phyloP scores from a whole-genome alignment of 768 basidiomycete species.

The Leucogyrophana mollusca region DNA sequence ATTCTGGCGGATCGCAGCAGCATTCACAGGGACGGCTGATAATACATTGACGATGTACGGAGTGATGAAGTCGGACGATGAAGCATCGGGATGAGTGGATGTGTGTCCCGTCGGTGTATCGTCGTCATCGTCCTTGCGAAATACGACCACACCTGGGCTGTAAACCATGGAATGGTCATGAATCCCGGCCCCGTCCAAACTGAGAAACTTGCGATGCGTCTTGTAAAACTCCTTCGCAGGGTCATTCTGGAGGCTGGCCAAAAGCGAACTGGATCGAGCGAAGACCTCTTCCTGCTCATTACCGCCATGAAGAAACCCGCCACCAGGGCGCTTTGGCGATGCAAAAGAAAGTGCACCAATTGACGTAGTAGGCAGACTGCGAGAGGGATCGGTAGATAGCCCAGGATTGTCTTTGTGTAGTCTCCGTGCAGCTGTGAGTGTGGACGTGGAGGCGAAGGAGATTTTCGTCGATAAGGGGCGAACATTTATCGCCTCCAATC shows the following conservation, averaged over 20 bases:
- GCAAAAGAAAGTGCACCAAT: conserved; percentile 43
- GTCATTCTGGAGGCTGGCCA: conserved; percentile 34
- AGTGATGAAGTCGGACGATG: conserved; percentile 28
- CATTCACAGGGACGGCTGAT: conserved; percentile 44
- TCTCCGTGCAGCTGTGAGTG: conserved; percentile 31
- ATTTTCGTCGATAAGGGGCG: conserved; percentile 17
- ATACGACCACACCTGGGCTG: conserved; percentile 40
- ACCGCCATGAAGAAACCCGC: conserved; percentile 43
- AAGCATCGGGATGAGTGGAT: neutral
- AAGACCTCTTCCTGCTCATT: conserved; percentile 46
- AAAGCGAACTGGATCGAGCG: conserved; percentile 39
- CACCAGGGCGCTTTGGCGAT: conserved; percentile 43
- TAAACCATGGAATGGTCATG: conserved; percentile 50
- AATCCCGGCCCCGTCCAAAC: conserved; percentile 37
- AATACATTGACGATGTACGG: conserved; percentile 40
- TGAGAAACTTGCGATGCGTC: conserved; percentile 33
- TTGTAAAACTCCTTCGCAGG: conserved; percentile 39
- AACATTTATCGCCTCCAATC: conserved; percentile 8
- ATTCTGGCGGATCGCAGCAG: conserved; percentile 38
- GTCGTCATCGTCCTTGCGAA: conserved; percentile 38
- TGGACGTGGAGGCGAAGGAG: conserved; percentile 28
- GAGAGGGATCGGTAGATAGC: conserved; percentile 10
- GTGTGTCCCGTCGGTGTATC: conserved; percentile 10
- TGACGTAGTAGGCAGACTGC: conserved; percentile 21
- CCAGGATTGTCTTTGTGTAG: conserved; percentile 14